Evolutionary conservation across 116 monocot species (phyloP), one percentile per base, ranked within the genome.

Genomic region (Zostera marina): DNA sequence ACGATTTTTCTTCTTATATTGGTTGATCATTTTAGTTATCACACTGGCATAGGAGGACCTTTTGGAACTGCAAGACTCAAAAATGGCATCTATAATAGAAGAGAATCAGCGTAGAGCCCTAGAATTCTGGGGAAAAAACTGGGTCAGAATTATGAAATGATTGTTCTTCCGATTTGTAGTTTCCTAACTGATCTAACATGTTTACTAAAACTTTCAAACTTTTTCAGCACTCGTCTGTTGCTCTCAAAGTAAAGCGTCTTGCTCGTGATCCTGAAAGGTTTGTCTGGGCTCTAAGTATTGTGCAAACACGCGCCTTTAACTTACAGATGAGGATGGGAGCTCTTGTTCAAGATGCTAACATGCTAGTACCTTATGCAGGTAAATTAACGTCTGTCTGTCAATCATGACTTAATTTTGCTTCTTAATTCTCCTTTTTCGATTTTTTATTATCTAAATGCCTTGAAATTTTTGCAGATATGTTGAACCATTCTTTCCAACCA

Each of bases 341-440:
- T 15, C 80, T 90, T 54, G 65, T 75, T 32, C 90, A 85, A 73
- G 72, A 90, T 66, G 68, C 76, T 43, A 80, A 80, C 71, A 72
- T 86, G 72, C 75, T 98, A 52, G 82, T 80, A 46, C 94, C 94
- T 65, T 94, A 88, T 78, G 94, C 88, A 70, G 94, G 94, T 94
- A 77, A 60, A 1, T 32, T 32, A 32, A 32, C 32, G 5, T 32
- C 0, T 32, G 32, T 32, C 32, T 32, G 32, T 32, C 32, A 32
- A 5, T 32, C 32, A 32, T 32, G 32, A 32, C 32, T 32, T 32
- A 3, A 32, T 32, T 32, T 32, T 9, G 2, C 12, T 56, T 56
- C 32, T 7, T 56, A 8, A 38, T 56, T 39, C 39, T 38, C 39
- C 26, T 9, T 12, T 56, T 56, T 56, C 15, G 15, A 14, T 1